These are phyloP conservation scores for Rhynchosporium agropyri DNA, from an alignment of 2,329 filamentous ascomycete genomes.

Conservation along the genomic window DNA sequence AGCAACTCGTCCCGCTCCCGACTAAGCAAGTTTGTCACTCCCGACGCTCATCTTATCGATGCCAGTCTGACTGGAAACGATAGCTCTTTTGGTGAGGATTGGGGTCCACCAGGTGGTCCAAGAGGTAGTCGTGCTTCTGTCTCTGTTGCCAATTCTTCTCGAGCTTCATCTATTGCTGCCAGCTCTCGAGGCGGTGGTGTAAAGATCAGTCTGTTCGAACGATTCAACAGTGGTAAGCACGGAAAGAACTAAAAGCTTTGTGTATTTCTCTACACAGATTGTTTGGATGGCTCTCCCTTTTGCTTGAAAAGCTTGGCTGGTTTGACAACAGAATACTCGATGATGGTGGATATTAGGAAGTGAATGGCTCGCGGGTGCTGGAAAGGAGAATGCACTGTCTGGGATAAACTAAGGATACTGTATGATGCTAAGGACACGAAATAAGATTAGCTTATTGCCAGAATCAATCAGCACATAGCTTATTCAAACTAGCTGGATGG, in stretches of 20 bases:
- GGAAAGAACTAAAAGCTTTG: constrained; percentile 1
- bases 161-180: constrained; percentile 8
- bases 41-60: constrained; percentile 37
- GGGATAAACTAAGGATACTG: background rate
- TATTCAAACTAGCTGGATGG: background rate
- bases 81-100: constrained; percentile 40
- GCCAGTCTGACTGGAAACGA: constrained; percentile 33
- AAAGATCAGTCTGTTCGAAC: constrained; percentile 7
- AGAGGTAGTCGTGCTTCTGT: background rate
- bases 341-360: constrained; percentile 1
- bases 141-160: constrained; percentile 1
- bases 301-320: background rate
- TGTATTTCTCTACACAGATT: background rate
- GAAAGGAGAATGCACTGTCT: background rate
- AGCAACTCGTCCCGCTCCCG: constrained; percentile 24
- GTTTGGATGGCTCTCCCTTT: constrained; percentile 6
- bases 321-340: background rate
- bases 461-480: background rate
- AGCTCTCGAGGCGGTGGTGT: constrained; percentile 2
- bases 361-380: background rate
- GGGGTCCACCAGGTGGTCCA: constrained; percentile 29
- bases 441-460: background rate
- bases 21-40: constrained; percentile 33
- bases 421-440: too few species aligned
- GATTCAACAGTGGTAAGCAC: constrained; percentile 14